phyloP scores from a whole-genome alignment of 306 rosid species.

The Luffa aegyptiaca region DNA sequence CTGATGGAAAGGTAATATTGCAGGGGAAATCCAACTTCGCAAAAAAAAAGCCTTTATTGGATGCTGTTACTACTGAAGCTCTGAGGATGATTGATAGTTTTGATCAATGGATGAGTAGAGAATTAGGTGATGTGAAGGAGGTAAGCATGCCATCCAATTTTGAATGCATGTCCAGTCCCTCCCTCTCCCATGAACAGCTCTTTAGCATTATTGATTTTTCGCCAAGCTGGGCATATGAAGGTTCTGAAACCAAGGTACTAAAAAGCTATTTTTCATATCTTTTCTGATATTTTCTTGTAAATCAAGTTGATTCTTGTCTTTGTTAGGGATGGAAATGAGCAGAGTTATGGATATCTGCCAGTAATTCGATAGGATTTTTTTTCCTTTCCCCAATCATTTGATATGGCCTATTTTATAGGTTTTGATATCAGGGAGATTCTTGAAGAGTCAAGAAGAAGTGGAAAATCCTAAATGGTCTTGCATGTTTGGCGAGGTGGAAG shows the following conservation, averaged over 20 bases:
- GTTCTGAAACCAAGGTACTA: slow-evolving; percentile 55
- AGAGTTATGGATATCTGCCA: not conserved
- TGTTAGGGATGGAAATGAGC: not conserved
- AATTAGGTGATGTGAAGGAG: slow-evolving; percentile 70
- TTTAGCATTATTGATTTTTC: slow-evolving; percentile 74
- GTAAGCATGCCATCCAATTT: slow-evolving; percentile 45
- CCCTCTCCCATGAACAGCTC: slow-evolving; percentile 70
- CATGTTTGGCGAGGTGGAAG: slow-evolving; percentile 92
- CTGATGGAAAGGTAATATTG: slow-evolving; percentile 23
- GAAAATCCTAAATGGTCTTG: slow-evolving; percentile 65
- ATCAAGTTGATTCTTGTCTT: not conserved
- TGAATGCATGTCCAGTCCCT: slow-evolving; percentile 50
- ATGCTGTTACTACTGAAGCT: slow-evolving; percentile 33
- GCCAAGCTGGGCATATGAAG: slow-evolving; percentile 70
- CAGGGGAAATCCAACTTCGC: slow-evolving; percentile 35
- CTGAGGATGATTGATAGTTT: slow-evolving; percentile 75
- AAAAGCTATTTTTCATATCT: slow-evolving; percentile 10
- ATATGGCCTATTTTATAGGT: slow-evolving; percentile 32
- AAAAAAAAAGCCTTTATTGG: slow-evolving; percentile 31
- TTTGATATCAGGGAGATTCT: slow-evolving; percentile 62
- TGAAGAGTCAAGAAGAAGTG: slow-evolving; percentile 40
- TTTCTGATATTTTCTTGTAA: slow-evolving; percentile 3
- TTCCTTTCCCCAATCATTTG: not conserved
- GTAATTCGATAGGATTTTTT: not conserved
- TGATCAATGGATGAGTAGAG: slow-evolving; percentile 75